Percentiles rank a stretch among this genome's conserved stretches.
Evolutionary conservation across 495 filamentous ascomycete species (phyloP).

Genomic region (Tuber calosporum): DNA sequence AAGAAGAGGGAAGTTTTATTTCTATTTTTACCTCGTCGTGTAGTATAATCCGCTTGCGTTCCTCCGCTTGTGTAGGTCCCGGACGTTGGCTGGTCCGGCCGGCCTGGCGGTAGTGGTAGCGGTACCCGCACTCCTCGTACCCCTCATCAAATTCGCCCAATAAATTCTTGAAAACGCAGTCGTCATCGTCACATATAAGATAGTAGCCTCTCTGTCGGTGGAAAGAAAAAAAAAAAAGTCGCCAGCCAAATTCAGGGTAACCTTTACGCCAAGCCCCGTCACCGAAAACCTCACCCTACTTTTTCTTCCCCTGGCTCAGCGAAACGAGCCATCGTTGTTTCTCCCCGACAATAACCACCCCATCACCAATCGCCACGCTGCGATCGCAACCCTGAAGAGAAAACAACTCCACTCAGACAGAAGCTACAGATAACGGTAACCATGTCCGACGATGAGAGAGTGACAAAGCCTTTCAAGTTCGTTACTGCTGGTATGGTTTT

Average conservation of each 20-base stretch:
- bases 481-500: slow-evolving; percentile 74
- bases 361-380: slow-evolving; percentile 28
- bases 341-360: slow-evolving; percentile 9
- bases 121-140: not conserved
- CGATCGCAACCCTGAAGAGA: slow-evolving; percentile 14
- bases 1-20: not conserved
- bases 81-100: slow-evolving; percentile 42
- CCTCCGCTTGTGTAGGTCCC: slow-evolving; percentile 51
- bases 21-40: slow-evolving; percentile 29
- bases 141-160: not conserved
- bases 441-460: slow-evolving; percentile 85
- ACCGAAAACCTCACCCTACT: slow-evolving; percentile 29
- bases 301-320: slow-evolving; percentile 12
- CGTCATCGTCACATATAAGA: not conserved
- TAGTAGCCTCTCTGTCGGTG: not conserved
- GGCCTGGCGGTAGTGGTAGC: not conserved
- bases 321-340: slow-evolving; percentile 1
- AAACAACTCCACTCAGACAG: slow-evolving; percentile 26
- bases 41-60: slow-evolving; percentile 56
- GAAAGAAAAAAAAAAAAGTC: not conserved
- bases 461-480: slow-evolving; percentile 99
- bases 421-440: slow-evolving; percentile 39
- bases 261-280: not conserved
- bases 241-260: not conserved
- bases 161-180: not conserved